Base-by-base conservation (phyloP, 1,284 basidiomycete species). In the Phylloboletellus chloephorus region DNA sequence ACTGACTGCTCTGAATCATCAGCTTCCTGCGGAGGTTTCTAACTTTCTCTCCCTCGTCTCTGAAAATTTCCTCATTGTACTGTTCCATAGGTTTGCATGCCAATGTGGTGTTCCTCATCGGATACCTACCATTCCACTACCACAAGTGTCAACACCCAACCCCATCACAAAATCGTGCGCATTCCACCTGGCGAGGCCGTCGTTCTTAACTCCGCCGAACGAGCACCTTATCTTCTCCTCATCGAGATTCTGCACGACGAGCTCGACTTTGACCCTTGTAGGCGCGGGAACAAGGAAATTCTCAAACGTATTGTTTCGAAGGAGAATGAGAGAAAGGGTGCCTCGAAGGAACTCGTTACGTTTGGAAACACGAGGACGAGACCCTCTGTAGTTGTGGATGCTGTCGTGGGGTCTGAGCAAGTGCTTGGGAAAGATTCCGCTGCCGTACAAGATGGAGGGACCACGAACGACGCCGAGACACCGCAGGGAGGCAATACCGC, bases 171-270 rank as follows among this genome's bases (percentile, higher is more conserved):
- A 26, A 92, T 99, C 40, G 91, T 98, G 30, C 83, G 96, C 52
- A 96, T 99, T 62, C 94, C 94, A 12, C 95, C 96, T 3, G 91
- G 93, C 16, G 96, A 99, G 69, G 90, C 91, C 31, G 96, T 98
- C 24, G 96, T 98, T 5, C 78, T 99, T 33, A 99, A 99, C 61
- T 98, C 95, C 25, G 96, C 96, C 3, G 94, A 98, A 64, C 79
- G 88, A 34, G 94, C 92, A 1, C 96, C 96, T 2, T 99, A 90
- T 60, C 73, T 99, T 23, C 74, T 99, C 11, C 78, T 97, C 47
- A 81, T 98, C 42, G 96, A 99, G 66, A 84, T 98, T 37, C 73
- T 98, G 22, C 78, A 84, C 52, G 83, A 83, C 39, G 95, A 98
- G 56, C 75, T 99, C 17, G 89, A 96, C 61, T 98, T 99, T 64